Evolutionary conservation across 371 early-diverging fungal genomes (phyloP).

Genomic region (Rhizopus sp.): DNA sequence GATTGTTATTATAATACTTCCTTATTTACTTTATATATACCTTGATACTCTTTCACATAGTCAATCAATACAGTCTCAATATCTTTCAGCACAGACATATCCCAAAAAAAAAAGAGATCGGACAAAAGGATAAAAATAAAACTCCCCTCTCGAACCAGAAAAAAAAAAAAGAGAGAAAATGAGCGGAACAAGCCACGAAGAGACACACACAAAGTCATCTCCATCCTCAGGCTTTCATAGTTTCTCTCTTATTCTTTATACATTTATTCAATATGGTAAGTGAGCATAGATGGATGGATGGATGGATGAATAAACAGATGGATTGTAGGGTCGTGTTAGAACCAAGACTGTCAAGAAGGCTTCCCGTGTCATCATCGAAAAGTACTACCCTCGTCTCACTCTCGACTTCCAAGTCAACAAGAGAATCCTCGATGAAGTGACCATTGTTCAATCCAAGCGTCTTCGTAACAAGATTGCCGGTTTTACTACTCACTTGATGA

Average conservation of each 20-base stretch:
- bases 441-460: constrained; percentile 98
- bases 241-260: constrained; percentile 12
- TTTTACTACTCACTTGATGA: constrained; percentile 99
- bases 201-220: not conserved
- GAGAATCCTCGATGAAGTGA: constrained; percentile 97
- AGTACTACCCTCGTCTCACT: constrained; percentile 99
- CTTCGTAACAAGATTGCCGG: constrained; percentile 99
- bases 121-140: not conserved
- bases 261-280: constrained; percentile 23
- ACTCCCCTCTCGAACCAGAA: not conserved
- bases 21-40: constrained; percentile 9
- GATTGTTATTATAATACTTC: not conserved
- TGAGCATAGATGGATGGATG: constrained; percentile 23
- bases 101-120: not conserved
- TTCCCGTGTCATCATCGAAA: constrained; percentile 99
- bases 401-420: constrained; percentile 99
- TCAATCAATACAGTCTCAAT: constrained; percentile 28
- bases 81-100: constrained; percentile 1
- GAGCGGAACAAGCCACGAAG: not conserved
- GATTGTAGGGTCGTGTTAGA: constrained; percentile 51
- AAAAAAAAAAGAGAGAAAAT: constrained; percentile 1
- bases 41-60: constrained; percentile 50
- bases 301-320: constrained; percentile 23
- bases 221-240: not conserved
- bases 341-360: constrained; percentile 99